Evolutionary conservation across 208 protist genomes (phyloP), one percentile per base, ranked within the genome.

Genomic region (Crithidia expoeki): DNA sequence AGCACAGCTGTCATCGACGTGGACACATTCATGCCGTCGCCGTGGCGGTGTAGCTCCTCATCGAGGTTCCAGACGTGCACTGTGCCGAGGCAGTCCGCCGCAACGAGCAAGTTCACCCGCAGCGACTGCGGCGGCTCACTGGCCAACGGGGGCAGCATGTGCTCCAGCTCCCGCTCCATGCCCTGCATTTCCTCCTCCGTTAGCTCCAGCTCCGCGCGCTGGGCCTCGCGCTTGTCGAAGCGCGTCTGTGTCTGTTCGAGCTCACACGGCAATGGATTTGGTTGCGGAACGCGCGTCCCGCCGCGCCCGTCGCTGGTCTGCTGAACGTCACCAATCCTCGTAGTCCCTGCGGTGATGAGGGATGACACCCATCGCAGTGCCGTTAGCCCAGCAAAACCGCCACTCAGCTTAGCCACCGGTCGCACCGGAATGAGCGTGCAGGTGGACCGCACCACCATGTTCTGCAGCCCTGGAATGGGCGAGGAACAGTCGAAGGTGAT

Each of bases 11-110:
- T 5, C 10, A 14, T 28, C 2, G 51, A 10, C 28, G 2, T n/a
- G 36, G 2, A 32, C 32, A 10, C 44, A 7, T 23, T 44, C 10
- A 11, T 36, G 30, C 32, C 46, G 25, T 60, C 52, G 57, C 50
- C 42, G 50, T 51, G 21, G 30, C 68, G 67, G 50, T 66, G 71
- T 32, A 96, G 76, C 67, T 96, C 89, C 70, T 94, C 89, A 51
- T 93, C 87, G 1, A 96, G 72, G 62, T 96, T 90, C 89, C 92
- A 96, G n/a, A 96, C 32, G 65, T 94, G 89, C 50, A 96, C 71
- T 2, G 76, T 82, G 28, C 92, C 92, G 32, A 88, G 63, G 44
- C 73, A 86, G 63, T 96, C 92, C 9, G 89, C 82, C 10, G 92
- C 89, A 11, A 96, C 61, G 38, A 96, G 71, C 16, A 96, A 49